These are phyloP conservation scores for Tolypocladium tundrense DNA, from an alignment of 2,329 filamentous ascomycete genomes.

Conservation along the genomic window DNA sequence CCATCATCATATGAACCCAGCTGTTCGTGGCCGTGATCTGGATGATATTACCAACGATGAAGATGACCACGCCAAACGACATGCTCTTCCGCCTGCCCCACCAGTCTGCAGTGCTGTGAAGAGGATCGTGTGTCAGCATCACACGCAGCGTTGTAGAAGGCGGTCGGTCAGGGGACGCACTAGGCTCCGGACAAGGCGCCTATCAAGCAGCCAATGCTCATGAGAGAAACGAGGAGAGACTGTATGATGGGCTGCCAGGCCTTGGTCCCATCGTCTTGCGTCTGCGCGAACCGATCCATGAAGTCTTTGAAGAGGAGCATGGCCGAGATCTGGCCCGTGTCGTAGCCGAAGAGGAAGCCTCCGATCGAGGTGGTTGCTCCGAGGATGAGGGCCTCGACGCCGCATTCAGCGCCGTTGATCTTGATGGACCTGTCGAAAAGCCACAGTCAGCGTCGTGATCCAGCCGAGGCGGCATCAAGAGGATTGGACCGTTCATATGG, in stretches of 20 bases:
- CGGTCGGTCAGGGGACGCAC: constrained; percentile 10
- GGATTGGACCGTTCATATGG: too few relatives aligned
- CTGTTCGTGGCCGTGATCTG: constrained; percentile 48
- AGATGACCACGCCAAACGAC: constrained; percentile 42
- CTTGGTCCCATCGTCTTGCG: constrained; percentile 25
- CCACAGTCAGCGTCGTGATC: background rate
- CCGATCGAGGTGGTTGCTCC: constrained; percentile 46
- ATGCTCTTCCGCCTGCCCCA: constrained; percentile 47
- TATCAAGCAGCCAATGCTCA: constrained; percentile 44
- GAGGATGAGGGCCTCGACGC: constrained; percentile 29
- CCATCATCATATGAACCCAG: constrained; percentile 59
- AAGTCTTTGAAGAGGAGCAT: constrained; percentile 43
- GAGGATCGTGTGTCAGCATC: background rate
- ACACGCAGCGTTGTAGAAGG: background rate
- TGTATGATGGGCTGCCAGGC: constrained; percentile 31
- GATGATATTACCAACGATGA: constrained; percentile 54
- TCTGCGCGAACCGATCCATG: constrained; percentile 42
- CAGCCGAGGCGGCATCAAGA: background rate
- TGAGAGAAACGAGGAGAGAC: constrained; percentile 44
- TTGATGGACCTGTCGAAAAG: constrained; percentile 22
- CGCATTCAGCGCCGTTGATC: constrained; percentile 31
- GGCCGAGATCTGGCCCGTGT: constrained; percentile 49
- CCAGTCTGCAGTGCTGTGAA: constrained; percentile 39
- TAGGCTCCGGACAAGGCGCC: constrained; percentile 43
- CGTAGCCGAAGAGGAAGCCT: constrained; percentile 54